A percentile compares a stretch with the other conserved stretches of the same genome.
These are phyloP conservation scores for Apiotrichum porosum DNA, from an alignment of 1,284 basidiomycete genomes.

Conservation along the genomic window DNA sequence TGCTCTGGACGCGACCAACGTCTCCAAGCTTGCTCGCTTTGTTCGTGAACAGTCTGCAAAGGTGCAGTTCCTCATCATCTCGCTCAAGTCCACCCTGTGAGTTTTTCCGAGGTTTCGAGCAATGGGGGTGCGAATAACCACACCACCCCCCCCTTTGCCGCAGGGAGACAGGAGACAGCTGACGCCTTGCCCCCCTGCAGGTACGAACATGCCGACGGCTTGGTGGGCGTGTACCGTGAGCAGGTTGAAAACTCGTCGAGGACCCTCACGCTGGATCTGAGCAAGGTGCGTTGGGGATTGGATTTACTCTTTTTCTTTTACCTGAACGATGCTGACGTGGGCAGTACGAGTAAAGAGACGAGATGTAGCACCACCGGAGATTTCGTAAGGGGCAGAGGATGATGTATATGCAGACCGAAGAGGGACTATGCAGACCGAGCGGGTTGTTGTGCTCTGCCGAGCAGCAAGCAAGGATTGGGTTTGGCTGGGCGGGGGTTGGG, in stretches of 20 bases:
- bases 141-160: constrained; percentile 1
- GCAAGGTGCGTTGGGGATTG: constrained; percentile 57
- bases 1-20: constrained; percentile 92
- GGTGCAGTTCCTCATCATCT: constrained; percentile 97
- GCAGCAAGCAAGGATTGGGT: no score
- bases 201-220: constrained; percentile 83
- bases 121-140: neutral
- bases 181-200: constrained; percentile 34
- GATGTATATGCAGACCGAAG: neutral
- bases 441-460: no score
- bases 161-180: neutral
- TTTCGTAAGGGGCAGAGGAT: neutral
- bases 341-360: constrained; percentile 2
- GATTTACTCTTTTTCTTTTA: no score
- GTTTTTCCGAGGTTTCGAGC: constrained; percentile 8
- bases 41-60: constrained; percentile 65
- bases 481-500: no score
- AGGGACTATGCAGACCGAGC: neutral
- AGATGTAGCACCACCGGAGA: no score
- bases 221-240: constrained; percentile 91
- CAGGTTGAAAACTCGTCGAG: constrained; percentile 87
- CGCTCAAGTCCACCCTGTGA: constrained; percentile 58
- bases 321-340: neutral
- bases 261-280: constrained; percentile 73
- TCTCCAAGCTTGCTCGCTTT: constrained; percentile 86